phyloP scores from a whole-genome alignment of 2,329 filamentous ascomycete species.

The Mycogone perniciosa region DNA sequence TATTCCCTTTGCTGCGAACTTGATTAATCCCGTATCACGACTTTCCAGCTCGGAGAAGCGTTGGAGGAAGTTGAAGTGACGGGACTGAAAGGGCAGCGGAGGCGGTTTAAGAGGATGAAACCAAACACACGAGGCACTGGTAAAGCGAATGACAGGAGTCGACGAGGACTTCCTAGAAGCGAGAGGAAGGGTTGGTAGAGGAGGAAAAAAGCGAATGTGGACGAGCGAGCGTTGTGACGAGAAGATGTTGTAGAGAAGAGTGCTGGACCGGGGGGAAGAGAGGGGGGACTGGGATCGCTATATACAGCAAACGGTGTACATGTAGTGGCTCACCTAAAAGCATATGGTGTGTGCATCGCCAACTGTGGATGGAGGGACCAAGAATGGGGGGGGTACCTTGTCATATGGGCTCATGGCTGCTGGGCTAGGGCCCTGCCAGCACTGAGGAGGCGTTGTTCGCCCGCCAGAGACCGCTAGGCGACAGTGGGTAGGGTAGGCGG shows the following conservation, averaged over 20 bases:
- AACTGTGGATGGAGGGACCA: not conserved
- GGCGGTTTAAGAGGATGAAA: constrained; percentile 34
- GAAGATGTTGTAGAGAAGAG: constrained; percentile 17
- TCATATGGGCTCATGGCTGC: not conserved
- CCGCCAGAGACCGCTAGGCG: not conserved
- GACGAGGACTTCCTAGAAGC: constrained; percentile 62
- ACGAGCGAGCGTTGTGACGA: constrained; percentile 20
- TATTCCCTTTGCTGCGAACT: not conserved
- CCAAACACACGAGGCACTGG: constrained; percentile 46
- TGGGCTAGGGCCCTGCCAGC: not conserved
- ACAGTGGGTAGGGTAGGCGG: not conserved
- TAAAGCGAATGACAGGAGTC: constrained; percentile 71
- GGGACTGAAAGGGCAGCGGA: constrained; percentile 11
- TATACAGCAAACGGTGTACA: constrained; percentile 19
- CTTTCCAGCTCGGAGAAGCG: not conserved
- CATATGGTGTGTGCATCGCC: not conserved
- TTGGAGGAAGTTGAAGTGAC: constrained; percentile 5
- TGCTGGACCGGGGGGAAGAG: constrained; percentile 22
- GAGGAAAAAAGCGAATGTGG: constrained; percentile 39
- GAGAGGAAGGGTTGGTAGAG: constrained; percentile 35
- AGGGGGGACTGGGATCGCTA: constrained; percentile 22
- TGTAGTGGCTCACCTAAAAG: not conserved
- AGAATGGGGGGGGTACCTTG: not conserved
- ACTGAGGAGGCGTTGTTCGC: not conserved
- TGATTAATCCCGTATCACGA: not conserved